Evolutionary conservation across 139 green algal genomes (phyloP).

Genomic region (Closterium sp.): DNA sequence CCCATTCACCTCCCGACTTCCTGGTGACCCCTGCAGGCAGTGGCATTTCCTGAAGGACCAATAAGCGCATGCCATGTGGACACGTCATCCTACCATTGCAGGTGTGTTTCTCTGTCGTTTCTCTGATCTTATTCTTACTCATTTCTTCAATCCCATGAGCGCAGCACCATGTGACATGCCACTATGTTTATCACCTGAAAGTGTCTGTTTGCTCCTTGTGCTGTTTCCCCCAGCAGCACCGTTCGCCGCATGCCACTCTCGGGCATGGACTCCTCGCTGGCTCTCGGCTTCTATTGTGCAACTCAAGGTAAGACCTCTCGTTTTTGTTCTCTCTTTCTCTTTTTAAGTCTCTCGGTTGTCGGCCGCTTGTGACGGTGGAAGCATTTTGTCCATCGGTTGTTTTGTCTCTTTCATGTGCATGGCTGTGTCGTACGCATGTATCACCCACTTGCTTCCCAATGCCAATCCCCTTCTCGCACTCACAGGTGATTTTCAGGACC

Average conservation of each 20-base stretch:
- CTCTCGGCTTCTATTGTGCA: background rate
- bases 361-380: no score
- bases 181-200: no score
- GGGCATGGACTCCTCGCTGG: background rate
- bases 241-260: background rate
- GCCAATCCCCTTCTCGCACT: background rate
- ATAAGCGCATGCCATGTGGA: background rate
- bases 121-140: no score
- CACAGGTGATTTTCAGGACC: background rate
- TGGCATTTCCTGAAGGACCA: background rate
- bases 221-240: background rate
- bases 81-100: background rate
- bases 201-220: background rate
- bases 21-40: background rate
- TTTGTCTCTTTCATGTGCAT: no score
- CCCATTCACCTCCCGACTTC: background rate
- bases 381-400: no score
- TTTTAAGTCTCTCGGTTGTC: no score
- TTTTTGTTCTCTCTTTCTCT: no score
- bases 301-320: background rate
- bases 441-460: background rate
- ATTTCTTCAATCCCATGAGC: background rate
- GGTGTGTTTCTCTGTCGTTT: background rate
- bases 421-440: background rate
- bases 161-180: background rate